These are phyloP conservation scores for Solanum neorickii DNA, from an alignment of 257 asterid species.

Conservation along the genomic window DNA sequence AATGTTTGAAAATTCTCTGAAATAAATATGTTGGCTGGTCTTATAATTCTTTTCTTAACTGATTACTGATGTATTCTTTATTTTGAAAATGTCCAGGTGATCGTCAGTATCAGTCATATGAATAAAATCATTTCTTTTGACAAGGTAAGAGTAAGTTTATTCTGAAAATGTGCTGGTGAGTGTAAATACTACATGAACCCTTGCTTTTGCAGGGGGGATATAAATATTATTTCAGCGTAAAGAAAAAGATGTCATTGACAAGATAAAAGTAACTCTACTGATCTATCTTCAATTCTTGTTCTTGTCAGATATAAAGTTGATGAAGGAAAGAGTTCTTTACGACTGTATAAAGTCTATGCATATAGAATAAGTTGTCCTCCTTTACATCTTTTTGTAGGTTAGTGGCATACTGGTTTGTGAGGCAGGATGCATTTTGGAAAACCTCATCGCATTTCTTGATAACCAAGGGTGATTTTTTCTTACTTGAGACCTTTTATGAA, in stretches of 20 bases:
- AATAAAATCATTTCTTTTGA: conserved; percentile 70
- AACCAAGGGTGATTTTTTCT: conserved; percentile 54
- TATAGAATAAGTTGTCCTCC: background rate
- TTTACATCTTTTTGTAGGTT: conserved; percentile 32
- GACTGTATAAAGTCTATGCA: background rate
- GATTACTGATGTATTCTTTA: background rate
- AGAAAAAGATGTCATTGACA: conserved; percentile 35
- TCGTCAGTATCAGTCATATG: conserved; percentile 71
- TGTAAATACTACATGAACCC: conserved; percentile 68
- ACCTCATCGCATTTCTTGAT: conserved; percentile 81
- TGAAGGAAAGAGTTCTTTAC: background rate
- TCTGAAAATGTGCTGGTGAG: conserved; percentile 44
- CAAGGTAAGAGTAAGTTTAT: conserved; percentile 43
- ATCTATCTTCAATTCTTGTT: background rate
- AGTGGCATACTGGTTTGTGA: conserved; percentile 93
- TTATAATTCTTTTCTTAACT: background rate
- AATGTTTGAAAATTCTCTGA: background rate
- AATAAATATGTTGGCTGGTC: background rate
- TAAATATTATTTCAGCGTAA: background rate
- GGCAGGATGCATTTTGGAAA: conserved; percentile 99
- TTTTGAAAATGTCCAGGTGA: conserved; percentile 48
- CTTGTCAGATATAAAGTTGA: background rate
- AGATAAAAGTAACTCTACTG: conserved; percentile 32
- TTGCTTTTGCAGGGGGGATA: background rate
- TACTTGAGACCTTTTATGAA: background rate